Base-by-base conservation (phyloP, 805 yeast species). In the Nakazawaea ambrosiae region DNA sequence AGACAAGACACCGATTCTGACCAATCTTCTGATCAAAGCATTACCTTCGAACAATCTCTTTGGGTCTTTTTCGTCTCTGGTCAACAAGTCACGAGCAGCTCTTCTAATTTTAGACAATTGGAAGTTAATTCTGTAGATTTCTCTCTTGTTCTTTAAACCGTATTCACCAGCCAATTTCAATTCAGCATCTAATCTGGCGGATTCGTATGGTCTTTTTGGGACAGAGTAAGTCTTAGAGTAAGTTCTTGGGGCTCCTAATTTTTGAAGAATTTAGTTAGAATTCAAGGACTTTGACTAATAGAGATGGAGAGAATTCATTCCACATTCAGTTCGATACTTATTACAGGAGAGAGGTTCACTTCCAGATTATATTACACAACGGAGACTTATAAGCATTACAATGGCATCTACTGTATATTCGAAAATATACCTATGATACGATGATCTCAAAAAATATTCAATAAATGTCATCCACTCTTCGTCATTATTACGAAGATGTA, bases 51-150 rank as follows among this genome's bases (percentile, higher is more conserved):
- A 92, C 65, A 92, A 83, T 79, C 98, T 88, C 87, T 89, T 92
- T 82, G 96, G 97, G 75, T 92, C 98, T 82, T 92, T 92, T 80
- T 92, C 98, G 65, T 92, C 98, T 79, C 96, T 88, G 79, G 98
- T 92, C 73, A 92, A 82, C 63, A 92, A 78, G 66, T 92, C 97
- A 84, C 98, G 95, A 66, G 98, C 98, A 70, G 98, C 98, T 79
- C 98, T 88, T 79, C 98, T 89, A 68, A 92, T 90, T 82, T 92
- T 92, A 51, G 98, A 92, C 65, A 92, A 85, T 78, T 92, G 97
- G 81, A 84, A 86, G 70, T 94, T 94, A 69, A 92, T 89, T 84
- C 98, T 88, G 95, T 92, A 92, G 71, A 92, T 87, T 77, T 92
- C 98, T 70, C 94, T 86, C 90, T 92, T 92, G 96, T 92, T 92